Conservation (phyloP, 2,329 filamentous ascomycete genomes). For the Nannizziopsis barbatae region DNA sequence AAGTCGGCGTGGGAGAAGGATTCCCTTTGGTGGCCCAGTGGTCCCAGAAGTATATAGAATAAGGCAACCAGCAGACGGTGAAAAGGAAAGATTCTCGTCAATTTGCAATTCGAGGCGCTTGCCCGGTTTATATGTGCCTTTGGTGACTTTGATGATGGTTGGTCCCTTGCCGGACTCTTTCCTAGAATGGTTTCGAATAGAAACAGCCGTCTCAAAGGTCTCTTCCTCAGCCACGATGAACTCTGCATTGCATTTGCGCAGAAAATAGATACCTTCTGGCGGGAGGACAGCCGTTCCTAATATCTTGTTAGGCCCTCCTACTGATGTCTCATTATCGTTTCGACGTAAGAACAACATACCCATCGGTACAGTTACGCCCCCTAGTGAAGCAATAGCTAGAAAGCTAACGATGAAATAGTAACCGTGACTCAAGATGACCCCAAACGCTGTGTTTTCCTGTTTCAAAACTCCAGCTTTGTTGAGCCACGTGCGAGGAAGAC, state of each 20-base stretch:
- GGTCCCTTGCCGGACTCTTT: not conserved
- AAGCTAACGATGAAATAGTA: slow-evolving; percentile 41
- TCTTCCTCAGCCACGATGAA: slow-evolving; percentile 30
- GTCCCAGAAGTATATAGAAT: slow-evolving; percentile 40
- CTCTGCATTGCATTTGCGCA: slow-evolving; percentile 29
- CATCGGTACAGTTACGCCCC: slow-evolving; percentile 40
- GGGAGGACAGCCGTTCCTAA: slow-evolving; percentile 30
- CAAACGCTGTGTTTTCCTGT: slow-evolving; percentile 23
- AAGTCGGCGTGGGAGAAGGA: slow-evolving; percentile 20
- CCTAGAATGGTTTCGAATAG: slow-evolving; percentile 28
- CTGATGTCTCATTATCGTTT: not conserved
- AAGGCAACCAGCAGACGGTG: slow-evolving; percentile 17
- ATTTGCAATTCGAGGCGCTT: not conserved
- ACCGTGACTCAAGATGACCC: slow-evolving; percentile 35
- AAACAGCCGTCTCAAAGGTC: slow-evolving; percentile 23
- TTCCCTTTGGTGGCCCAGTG: slow-evolving; percentile 36
- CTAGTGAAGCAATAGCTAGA: slow-evolving; percentile 36
- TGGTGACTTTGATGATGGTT: not conserved
- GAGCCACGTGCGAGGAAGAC: slow-evolving; percentile 23
- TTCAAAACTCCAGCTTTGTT: slow-evolving; percentile 31
- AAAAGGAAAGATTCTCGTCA: not conserved
- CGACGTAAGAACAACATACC: slow-evolving; percentile 4
- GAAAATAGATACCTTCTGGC: slow-evolving; percentile 36
- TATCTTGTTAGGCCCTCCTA: not conserved
- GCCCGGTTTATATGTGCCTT: no score